Base-by-base conservation (phyloP, 352 stramenopile genomes). In the Phytophthora multivora region DNA sequence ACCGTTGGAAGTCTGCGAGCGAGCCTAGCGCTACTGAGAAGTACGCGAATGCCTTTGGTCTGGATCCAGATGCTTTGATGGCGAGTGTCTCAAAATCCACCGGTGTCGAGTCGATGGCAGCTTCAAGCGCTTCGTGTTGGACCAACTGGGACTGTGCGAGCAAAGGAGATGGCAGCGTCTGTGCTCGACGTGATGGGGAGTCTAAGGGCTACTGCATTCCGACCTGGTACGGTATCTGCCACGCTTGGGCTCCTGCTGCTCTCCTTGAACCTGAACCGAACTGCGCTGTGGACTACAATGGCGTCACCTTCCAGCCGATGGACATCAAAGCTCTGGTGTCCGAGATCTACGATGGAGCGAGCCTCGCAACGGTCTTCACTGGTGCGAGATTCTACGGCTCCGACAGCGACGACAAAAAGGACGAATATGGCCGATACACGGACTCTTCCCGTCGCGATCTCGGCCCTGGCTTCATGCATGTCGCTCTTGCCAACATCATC, bases 261-360 rank as follows among this genome's bases (percentile, higher is more conserved):
- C 55, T 84, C 1, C 51, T 78, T 3, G 75, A 84, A 43, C 67
- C 71, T 0, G 75, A 84, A 47, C 75, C 75, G 15, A 74, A 71
- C 35, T 84, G 75, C 40, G 64, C 70, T 12, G 57, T 84, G 7
- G 47, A 69, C 11, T 52, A 66, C 46, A 81, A 82, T 19, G 75
- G 75, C 7, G 66, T 84, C 15, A 79, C 65, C 0, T 84, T 84
- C 50, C 69, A 84, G 9, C 66, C 71, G 0, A 69, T 82, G 52
- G 75, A 84, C 43, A 75, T 84, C 43, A 84, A 84, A 49, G 75
- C 69, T 21, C 30, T 84, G 33, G n/a, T 84, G 25, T 71, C 71
- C 18, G 38, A 81, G 18, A 41, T 80, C 19, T 77, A 83, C 57
- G 72, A 85, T 47, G 75, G 59, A 56, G 47, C 65, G n/a, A 59